phyloP scores from a whole-genome alignment of 169 alveolate genomes.

The Eimeria maxima region DNA sequence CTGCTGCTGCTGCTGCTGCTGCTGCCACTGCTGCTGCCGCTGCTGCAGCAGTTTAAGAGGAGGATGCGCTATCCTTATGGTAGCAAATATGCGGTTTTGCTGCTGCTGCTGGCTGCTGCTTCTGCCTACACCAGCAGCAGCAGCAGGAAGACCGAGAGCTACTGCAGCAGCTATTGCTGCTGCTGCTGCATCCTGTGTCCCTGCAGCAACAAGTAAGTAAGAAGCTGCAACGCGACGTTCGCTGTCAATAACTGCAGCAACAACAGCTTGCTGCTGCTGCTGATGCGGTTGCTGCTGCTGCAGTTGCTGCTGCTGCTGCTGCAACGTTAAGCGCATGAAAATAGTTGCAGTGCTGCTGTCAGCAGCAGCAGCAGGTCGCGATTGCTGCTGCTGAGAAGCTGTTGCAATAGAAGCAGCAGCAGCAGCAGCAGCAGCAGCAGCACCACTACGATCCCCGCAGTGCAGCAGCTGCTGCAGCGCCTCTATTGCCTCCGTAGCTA shows the following conservation, averaged over 20 bases:
- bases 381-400: neutral
- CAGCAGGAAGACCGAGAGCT: neutral
- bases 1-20: slow-evolving; percentile 21
- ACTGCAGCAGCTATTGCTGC: slow-evolving; percentile 16
- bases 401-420: no score
- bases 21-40: slow-evolving; percentile 38
- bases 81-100: slow-evolving; percentile 14
- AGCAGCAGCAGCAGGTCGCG: slow-evolving; percentile 2
- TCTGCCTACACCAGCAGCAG: neutral
- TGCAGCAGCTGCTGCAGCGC: slow-evolving; percentile 65
- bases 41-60: slow-evolving; percentile 47
- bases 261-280: slow-evolving; percentile 17
- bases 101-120: neutral
- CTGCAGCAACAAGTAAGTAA: slow-evolving; percentile 45
- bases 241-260: slow-evolving; percentile 24
- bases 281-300: no score
- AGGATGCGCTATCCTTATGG: slow-evolving; percentile 35
- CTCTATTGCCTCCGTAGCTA: slow-evolving; percentile 34
- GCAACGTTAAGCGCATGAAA: slow-evolving; percentile 16
- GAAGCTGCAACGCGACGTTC: neutral
- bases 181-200: neutral
- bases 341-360: slow-evolving; percentile 31
- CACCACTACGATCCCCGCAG: neutral
- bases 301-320: slow-evolving; percentile 31
- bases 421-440: slow-evolving; percentile 43